Percentiles rank a stretch among this genome's conserved stretches.
phyloP scores from a whole-genome alignment of 1,139 yeast genomes.

The Schizosaccharomyces versatilis region DNA sequence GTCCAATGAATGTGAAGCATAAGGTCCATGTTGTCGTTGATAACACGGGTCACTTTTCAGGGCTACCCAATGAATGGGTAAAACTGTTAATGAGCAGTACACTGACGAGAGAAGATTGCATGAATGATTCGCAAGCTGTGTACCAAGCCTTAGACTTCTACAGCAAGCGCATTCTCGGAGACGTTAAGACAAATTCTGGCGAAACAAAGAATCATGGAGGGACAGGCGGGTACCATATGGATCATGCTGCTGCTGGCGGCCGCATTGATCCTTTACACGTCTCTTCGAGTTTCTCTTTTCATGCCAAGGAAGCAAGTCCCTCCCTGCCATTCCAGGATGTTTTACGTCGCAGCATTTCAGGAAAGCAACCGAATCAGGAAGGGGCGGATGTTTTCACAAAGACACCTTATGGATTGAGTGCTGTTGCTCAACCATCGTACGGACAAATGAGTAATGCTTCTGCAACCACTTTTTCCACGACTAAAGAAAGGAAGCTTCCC shows the following conservation, averaged over 20 bases:
- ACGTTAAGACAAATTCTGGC: conserved; percentile 14
- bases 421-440: conserved; percentile 13
- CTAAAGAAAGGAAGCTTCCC: conserved; percentile 4
- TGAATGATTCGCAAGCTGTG: conserved; percentile 81
- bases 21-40: conserved; percentile 87
- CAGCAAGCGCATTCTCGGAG: conserved; percentile 8
- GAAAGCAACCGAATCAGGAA: background rate
- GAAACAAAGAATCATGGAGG: conserved; percentile 2
- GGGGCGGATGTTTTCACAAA: too few species aligned
- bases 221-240: conserved; percentile 4
- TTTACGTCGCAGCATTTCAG: background rate
- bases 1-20: conserved; percentile 38
- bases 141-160: conserved; percentile 80
- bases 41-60: conserved; percentile 65
- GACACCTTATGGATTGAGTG: background rate
- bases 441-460: conserved; percentile 13
- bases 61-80: conserved; percentile 86
- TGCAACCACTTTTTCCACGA: conserved; percentile 2
- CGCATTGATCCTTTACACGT: conserved; percentile 15
- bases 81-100: conserved; percentile 64
- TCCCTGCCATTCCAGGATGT: background rate
- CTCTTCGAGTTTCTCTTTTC: conserved; percentile 18
- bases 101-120: conserved; percentile 62
- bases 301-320: conserved; percentile 2
- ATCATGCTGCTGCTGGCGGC: conserved; percentile 6